Conservation (phyloP, 345 rosid species). For the Orychophragmus violaceus region DNA sequence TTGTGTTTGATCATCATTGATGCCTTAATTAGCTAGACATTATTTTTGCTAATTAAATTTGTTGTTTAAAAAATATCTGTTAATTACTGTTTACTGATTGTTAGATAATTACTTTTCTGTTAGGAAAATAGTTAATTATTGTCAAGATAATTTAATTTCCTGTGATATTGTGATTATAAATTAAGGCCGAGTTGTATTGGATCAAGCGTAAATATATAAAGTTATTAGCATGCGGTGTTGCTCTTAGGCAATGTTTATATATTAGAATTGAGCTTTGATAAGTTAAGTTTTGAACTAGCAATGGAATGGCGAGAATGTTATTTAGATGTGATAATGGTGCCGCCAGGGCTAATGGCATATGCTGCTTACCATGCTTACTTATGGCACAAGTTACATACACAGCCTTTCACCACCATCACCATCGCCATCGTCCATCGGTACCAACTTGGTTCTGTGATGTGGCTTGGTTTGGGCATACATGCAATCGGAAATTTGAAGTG, state of each 20-base stretch:
- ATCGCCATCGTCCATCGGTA: no score
- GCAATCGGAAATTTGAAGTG: no score
- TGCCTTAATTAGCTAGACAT: no score
- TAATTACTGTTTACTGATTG: not conserved
- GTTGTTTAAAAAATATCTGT: no score
- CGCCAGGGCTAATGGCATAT: slow-evolving; percentile 44
- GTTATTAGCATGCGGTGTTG: not conserved
- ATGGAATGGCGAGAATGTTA: slow-evolving; percentile 85
- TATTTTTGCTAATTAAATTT: no score
- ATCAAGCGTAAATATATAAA: not conserved
- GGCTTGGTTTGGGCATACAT: no score
- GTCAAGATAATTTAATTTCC: no score
- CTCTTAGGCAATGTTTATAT: not conserved
- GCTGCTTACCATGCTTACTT: slow-evolving; percentile 59
- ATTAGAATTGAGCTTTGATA: not conserved
- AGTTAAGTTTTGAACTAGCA: not conserved
- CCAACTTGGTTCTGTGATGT: no score
- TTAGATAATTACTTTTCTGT: not conserved
- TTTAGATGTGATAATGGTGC: slow-evolving; percentile 67
- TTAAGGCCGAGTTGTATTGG: not conserved
- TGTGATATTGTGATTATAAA: no score
- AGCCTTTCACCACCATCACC: slow-evolving; percentile 69
- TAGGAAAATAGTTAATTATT: not conserved
- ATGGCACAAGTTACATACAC: slow-evolving; percentile 68
- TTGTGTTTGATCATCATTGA: no score